phyloP scores from a whole-genome alignment of 805 yeast genomes.

The Cyberlindnera nakhonratchasimensis region DNA sequence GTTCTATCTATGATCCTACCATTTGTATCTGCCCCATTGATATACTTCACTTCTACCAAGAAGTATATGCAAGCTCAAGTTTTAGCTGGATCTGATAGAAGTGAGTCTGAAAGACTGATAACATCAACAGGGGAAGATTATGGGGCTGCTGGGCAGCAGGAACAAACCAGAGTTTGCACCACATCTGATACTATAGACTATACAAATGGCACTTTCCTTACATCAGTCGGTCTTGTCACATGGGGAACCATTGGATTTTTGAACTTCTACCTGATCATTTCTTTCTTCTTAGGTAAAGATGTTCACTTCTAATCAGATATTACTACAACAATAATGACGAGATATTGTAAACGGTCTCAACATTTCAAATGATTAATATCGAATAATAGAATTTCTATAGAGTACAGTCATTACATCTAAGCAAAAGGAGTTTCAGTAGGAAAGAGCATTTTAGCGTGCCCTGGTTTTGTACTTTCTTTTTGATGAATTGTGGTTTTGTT shows the following conservation, averaged over 20 bases:
- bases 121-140: slow-evolving; percentile 28
- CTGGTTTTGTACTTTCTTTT: slow-evolving; percentile 23
- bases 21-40: slow-evolving; percentile 82
- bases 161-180: slow-evolving; percentile 7
- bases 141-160: slow-evolving; percentile 11
- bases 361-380: not conserved
- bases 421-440: not conserved
- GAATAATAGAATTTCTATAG: too few species aligned
- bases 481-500: slow-evolving; percentile 21
- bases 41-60: slow-evolving; percentile 72
- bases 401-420: slow-evolving; percentile 12
- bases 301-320: slow-evolving; percentile 38
- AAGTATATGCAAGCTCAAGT: slow-evolving; percentile 58
- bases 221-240: slow-evolving; percentile 51
- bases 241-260: slow-evolving; percentile 72
- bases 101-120: slow-evolving; percentile 6
- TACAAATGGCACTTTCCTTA: slow-evolving; percentile 60
- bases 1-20: slow-evolving; percentile 78
- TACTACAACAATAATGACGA: not conserved
- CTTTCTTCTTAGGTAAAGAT: slow-evolving; percentile 48
- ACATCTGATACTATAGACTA: slow-evolving; percentile 45
- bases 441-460: slow-evolving; percentile 9
- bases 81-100: slow-evolving; percentile 14
- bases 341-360: not conserved
- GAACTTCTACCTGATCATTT: slow-evolving; percentile 62